phyloP scores from a whole-genome alignment of 176 grass and related monocot species.

The Thalia dealbata region DNA sequence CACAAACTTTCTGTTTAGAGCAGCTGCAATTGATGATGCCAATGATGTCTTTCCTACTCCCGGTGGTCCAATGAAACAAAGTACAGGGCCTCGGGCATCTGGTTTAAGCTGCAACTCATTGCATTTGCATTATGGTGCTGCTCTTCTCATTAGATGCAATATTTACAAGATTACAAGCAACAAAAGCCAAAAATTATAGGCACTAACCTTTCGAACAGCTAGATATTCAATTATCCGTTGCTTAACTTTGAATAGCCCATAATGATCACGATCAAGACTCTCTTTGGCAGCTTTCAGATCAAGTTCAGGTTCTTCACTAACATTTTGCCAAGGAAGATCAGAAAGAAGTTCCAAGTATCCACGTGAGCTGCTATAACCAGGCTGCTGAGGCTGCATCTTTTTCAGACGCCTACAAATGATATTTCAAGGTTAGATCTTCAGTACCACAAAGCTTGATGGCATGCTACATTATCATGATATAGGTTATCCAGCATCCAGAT shows the following conservation, averaged over 20 bases:
- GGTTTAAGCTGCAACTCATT: slow-evolving; percentile 73
- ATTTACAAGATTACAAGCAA: slow-evolving; percentile 16
- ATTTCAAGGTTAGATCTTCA: neutral
- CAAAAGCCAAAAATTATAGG: neutral
- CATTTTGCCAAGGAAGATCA: slow-evolving; percentile 96
- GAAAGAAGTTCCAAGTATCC: slow-evolving; percentile 87
- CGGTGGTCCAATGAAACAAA: slow-evolving; percentile 96
- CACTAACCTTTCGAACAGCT: slow-evolving; percentile 85
- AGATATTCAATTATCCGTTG: slow-evolving; percentile 96
- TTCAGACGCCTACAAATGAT: slow-evolving; percentile 46
- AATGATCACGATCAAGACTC: slow-evolving; percentile 88
- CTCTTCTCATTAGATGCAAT: neutral
- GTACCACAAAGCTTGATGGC: neutral
- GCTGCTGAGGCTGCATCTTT: slow-evolving; percentile 99
- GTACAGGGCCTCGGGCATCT: slow-evolving; percentile 85
- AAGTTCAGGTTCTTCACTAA: slow-evolving; percentile 82
- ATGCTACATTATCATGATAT: neutral
- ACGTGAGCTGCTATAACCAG: slow-evolving; percentile 90
- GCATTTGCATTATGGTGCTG: slow-evolving; percentile 12
- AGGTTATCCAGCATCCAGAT: neutral
- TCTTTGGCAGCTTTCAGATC: slow-evolving; percentile 90
- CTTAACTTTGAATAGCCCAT: slow-evolving; percentile 86
- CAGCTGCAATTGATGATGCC: slow-evolving; percentile 89
- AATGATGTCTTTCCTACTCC: slow-evolving; percentile 99
- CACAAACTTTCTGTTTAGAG: slow-evolving; percentile 86